Percentiles rank a stretch among this genome's conserved stretches.
Evolutionary conservation across 2,329 filamentous ascomycete species (phyloP).

Genomic region (Trichoderma sp.): DNA sequence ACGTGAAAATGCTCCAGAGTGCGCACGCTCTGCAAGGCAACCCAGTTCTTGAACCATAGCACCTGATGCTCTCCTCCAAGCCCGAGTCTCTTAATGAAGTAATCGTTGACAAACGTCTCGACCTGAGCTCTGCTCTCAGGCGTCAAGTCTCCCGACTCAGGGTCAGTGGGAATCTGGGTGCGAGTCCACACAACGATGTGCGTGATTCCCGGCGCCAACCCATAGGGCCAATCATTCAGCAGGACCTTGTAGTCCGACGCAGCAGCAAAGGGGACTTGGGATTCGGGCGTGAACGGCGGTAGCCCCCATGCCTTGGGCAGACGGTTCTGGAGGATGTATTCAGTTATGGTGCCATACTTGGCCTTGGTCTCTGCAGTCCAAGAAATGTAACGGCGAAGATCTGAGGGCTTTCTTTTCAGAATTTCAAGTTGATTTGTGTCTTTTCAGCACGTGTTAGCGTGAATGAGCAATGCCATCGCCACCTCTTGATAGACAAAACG

Average conservation of each 20-base stretch:
- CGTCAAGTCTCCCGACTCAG: constrained; percentile 69
- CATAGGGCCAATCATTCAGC: constrained; percentile 93
- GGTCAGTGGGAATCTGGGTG: constrained; percentile 71
- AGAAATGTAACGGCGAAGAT: constrained; percentile 74
- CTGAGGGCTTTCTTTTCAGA: constrained; percentile 77
- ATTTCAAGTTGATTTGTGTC: constrained; percentile 63
- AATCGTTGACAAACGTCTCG: constrained; percentile 65
- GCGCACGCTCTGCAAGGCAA: constrained; percentile 80
- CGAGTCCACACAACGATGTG: constrained; percentile 94
- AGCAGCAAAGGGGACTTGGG: constrained; percentile 51
- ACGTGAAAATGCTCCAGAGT: constrained; percentile 90
- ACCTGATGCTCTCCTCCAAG: constrained; percentile 50
- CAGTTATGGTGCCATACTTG: constrained; percentile 75
- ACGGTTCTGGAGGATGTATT: constrained; percentile 72
- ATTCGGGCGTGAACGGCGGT: constrained; percentile 54
- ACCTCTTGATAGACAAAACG: background rate
- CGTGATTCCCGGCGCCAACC: constrained; percentile 61
- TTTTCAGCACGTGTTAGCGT: constrained; percentile 27
- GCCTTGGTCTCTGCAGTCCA: constrained; percentile 70
- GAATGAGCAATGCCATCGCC: background rate
- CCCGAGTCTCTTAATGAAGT: constrained; percentile 62
- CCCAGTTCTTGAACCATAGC: constrained; percentile 96
- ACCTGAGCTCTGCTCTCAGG: constrained; percentile 62
- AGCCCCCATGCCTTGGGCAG: constrained; percentile 65
- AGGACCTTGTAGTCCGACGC: constrained; percentile 66